These are phyloP conservation scores for Beverwykella pulmonaria DNA, from an alignment of 495 filamentous ascomycete genomes.

Conservation along the genomic window DNA sequence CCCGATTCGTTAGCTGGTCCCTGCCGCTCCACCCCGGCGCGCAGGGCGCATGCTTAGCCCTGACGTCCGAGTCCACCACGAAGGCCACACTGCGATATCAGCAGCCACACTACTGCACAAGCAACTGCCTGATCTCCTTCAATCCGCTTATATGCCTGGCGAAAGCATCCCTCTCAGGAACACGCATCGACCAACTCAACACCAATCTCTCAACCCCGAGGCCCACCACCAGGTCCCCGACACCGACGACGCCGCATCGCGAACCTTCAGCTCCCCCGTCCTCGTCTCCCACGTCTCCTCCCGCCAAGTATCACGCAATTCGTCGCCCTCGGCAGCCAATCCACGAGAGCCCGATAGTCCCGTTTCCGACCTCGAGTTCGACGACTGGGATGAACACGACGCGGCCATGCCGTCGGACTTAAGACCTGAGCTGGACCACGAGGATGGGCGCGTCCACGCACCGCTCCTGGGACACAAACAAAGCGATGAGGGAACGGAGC, in stretches of 20 bases:
- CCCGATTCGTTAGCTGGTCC: background rate
- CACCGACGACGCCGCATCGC: background rate
- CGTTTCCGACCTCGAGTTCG: slow-evolving; percentile 37
- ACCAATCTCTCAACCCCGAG: background rate
- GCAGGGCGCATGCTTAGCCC: slow-evolving; percentile 1
- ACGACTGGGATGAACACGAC: slow-evolving; percentile 43
- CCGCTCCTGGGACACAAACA: slow-evolving; percentile 34
- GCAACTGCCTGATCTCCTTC: background rate
- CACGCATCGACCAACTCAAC: background rate
- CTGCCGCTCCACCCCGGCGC: background rate
- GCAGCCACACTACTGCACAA: slow-evolving; percentile 21
- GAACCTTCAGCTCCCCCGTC: slow-evolving; percentile 20
- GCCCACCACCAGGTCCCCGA: background rate
- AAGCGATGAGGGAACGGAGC: slow-evolving; percentile 27
- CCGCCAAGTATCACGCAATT: slow-evolving; percentile 31
- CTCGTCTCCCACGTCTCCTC: slow-evolving; percentile 11
- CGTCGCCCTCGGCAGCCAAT: slow-evolving; percentile 19
- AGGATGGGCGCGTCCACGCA: slow-evolving; percentile 15
- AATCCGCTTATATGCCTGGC: slow-evolving; percentile 35
- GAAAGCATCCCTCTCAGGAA: slow-evolving; percentile 24
- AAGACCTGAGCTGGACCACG: slow-evolving; percentile 18
- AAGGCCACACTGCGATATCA: slow-evolving; percentile 11
- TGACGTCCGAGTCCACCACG: slow-evolving; percentile 5
- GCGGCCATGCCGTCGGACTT: slow-evolving; percentile 38
- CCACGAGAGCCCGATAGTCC: slow-evolving; percentile 14